Evolutionary conservation across 441 rosid genomes (phyloP).

Genomic region (Bruguiera hainesii): DNA sequence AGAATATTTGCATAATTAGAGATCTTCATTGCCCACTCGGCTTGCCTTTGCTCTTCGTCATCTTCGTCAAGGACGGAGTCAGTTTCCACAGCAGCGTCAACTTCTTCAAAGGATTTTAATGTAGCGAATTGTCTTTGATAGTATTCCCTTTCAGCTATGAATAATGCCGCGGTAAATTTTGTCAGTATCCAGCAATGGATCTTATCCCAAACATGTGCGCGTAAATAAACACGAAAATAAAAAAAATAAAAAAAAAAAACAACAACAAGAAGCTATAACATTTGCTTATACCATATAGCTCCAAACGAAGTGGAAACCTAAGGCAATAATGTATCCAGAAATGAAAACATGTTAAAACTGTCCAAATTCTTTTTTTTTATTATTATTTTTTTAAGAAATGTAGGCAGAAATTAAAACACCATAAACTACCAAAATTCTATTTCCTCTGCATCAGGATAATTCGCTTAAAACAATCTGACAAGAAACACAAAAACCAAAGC

Average conservation of each 20-base stretch:
- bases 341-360: too few species aligned
- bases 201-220: neutral
- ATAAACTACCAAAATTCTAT: too few species aligned
- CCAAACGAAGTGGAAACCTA: too few species aligned
- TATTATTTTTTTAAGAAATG: too few species aligned
- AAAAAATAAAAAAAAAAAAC: neutral
- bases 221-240: too few species aligned
- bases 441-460: too few species aligned
- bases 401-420: too few species aligned
- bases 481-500: too few species aligned
- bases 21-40: slow-evolving; percentile 74
- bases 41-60: slow-evolving; percentile 38
- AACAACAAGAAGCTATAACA: too few species aligned
- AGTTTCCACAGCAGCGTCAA: slow-evolving; percentile 41
- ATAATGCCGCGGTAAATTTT: neutral
- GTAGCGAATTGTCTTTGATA: slow-evolving; percentile 70
- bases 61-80: slow-evolving; percentile 31
- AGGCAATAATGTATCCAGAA: neutral
- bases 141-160: slow-evolving; percentile 70
- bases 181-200: neutral
- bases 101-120: slow-evolving; percentile 73
- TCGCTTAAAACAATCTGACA: too few species aligned
- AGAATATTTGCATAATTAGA: slow-evolving; percentile 73
- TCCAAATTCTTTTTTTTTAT: too few species aligned
- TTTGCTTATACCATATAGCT: too few species aligned